Evolutionary conservation across 1,139 yeast genomes (phyloP).

Genomic region (Blastobotrys malaysiensis): DNA sequence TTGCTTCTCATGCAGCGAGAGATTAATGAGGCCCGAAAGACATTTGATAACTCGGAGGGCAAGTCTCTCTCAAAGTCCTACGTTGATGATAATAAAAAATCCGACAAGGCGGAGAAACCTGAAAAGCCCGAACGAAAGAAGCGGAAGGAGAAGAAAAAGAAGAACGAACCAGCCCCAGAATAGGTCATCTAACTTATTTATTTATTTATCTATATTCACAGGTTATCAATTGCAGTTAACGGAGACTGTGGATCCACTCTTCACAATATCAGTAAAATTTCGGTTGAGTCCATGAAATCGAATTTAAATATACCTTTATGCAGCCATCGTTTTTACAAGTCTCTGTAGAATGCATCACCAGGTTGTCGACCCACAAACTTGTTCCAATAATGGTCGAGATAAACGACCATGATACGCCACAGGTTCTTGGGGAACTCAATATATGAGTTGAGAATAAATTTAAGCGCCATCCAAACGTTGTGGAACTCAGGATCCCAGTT

Average conservation of each 20-base stretch:
- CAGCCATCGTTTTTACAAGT: neutral
- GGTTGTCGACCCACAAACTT: conserved; percentile 56
- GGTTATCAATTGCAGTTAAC: too few species aligned
- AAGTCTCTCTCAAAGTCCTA: conserved; percentile 37
- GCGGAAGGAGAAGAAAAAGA: conserved; percentile 16
- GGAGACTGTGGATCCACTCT: too few species aligned
- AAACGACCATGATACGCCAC: conserved; percentile 45
- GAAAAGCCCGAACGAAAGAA: conserved; percentile 12
- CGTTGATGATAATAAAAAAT: conserved; percentile 25
- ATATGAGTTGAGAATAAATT: conserved; percentile 64
- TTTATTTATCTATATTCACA: neutral
- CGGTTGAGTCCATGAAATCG: conserved; percentile 1
- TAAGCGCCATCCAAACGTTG: conserved; percentile 58
- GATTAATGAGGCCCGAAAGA: conserved; percentile 74
- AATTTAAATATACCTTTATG: conserved; percentile 1
- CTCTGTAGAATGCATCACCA: conserved; percentile 8
- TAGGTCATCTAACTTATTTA: neutral
- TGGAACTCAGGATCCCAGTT: conserved; percentile 42
- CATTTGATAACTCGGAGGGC: conserved; percentile 67
- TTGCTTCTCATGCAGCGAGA: conserved; percentile 67
- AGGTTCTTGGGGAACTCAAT: conserved; percentile 60
- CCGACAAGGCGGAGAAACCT: neutral
- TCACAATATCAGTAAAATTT: too few species aligned
- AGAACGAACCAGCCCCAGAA: conserved; percentile 1
- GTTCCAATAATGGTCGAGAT: conserved; percentile 63